These are phyloP conservation scores for Zostera marina DNA, from an alignment of 116 monocot genomes.

Conservation along the genomic window DNA sequence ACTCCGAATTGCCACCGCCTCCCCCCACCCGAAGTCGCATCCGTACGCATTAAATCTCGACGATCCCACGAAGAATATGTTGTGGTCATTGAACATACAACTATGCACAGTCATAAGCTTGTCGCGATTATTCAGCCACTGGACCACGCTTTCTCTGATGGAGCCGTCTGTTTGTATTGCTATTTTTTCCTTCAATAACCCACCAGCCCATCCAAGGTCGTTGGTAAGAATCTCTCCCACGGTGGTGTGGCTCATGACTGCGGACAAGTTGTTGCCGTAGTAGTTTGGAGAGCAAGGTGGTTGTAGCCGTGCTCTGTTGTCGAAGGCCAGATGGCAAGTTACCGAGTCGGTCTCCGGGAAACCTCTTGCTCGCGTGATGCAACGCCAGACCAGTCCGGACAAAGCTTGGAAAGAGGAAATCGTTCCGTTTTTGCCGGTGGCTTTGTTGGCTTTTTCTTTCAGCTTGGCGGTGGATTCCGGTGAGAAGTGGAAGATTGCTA, in stretches of 20 bases:
- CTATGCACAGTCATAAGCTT: constrained; percentile 5
- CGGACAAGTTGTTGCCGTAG: constrained; percentile 37
- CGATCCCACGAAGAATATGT: constrained; percentile 31
- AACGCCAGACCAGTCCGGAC: constrained; percentile 22
- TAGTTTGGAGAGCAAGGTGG: constrained; percentile 31
- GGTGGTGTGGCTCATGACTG: constrained; percentile 4
- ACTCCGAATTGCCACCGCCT: constrained; percentile 27
- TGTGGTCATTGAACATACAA: neutral
- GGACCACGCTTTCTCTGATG: constrained; percentile 9
- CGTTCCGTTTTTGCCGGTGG: neutral
- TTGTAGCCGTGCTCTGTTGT: constrained; percentile 27
- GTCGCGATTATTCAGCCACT: constrained; percentile 7
- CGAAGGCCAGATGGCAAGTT: constrained; percentile 18
- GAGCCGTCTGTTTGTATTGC: constrained; percentile 9
- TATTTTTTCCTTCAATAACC: constrained; percentile 10
- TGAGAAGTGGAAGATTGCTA: constrained; percentile 41
- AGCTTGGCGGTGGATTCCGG: constrained; percentile 13
- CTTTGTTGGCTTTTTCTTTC: constrained; percentile 36
- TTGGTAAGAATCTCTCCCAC: constrained; percentile 21
- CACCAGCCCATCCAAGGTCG: constrained; percentile 25
- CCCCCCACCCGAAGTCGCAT: constrained; percentile 47
- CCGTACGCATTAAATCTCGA: constrained; percentile 39
- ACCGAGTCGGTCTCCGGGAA: constrained; percentile 12
- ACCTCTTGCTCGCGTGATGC: constrained; percentile 27
- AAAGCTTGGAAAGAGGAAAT: constrained; percentile 50